Base-by-base conservation (phyloP, 2,329 filamentous ascomycete species). In the Phyllosticta paracitricarpa region DNA sequence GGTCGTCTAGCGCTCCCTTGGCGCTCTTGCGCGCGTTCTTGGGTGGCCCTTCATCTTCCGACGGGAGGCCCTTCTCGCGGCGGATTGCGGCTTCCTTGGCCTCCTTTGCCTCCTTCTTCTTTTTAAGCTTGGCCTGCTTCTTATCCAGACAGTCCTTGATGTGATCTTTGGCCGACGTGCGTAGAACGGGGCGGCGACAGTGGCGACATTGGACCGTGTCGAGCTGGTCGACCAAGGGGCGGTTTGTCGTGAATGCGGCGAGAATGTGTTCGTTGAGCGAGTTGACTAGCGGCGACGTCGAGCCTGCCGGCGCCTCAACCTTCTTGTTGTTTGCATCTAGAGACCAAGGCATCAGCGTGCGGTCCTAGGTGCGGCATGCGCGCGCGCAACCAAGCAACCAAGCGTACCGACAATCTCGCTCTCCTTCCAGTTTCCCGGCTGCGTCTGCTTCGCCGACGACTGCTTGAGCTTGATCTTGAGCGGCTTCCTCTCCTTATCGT, bases 111-210 rank as follows among this genome's bases (percentile, higher is more conserved):
- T 89, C 86, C 69, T 86, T 84, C 70, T 81, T 79, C 66, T 82
- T 83, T 70, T 83, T 77, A 57, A 78, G 75, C 68, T 81, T 86
- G 69, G 85, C 83, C 65, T 83, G 91, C 76, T 96, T 96, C 61
- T 91, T 84, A 66, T 87, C 88, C 62, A 97, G 77, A 69, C 93
- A 99, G 54, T 87, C 84, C 48, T 87, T 86, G 63, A 96, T 90
- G 70, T 99, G 93, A 19, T 84, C 83, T 62, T 87, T 87, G 1
- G 89, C 88, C 0, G 85, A 86, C 33, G 84, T 84, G 68, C 87
- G 89, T 14, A 94, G 79, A 12, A 96, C 84, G 58, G 89, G 89
- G 68, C 95, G 92, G 76, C 94, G 96, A 78, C 93, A 99, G 72
- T 95, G 91, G 72, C 94, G 97, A 81, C 93, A 99, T 66, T 78